These are phyloP conservation scores for Plasmodium relictum DNA, from an alignment of 169 alveolate genomes.

Conservation along the genomic window DNA sequence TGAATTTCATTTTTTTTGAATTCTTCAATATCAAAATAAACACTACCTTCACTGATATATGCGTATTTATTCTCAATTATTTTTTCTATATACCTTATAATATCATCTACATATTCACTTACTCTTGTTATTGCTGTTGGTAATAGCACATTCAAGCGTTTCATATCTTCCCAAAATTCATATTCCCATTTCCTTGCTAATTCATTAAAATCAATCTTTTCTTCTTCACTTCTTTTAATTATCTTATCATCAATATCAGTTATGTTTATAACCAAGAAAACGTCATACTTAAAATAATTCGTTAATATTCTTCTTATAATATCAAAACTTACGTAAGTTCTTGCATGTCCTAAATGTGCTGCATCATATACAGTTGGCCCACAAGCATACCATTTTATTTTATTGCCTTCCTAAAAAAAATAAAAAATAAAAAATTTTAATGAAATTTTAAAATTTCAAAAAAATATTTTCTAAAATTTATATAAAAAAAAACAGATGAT, in stretches of 20 bases:
- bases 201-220: slow-evolving; percentile 85
- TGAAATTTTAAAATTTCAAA: not conserved
- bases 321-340: slow-evolving; percentile 97
- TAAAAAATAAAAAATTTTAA: not conserved
- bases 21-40: slow-evolving; percentile 95
- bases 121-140: slow-evolving; percentile 97
- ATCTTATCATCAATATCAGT: slow-evolving; percentile 99
- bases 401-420: slow-evolving; percentile 83
- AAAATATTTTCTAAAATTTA: not conserved
- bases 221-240: slow-evolving; percentile 88
- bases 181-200: slow-evolving; percentile 94
- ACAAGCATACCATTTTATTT: slow-evolving; percentile 94
- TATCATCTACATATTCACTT: slow-evolving; percentile 96
- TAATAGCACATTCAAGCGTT: slow-evolving; percentile 91
- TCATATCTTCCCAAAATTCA: slow-evolving; percentile 93
- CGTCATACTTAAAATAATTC: slow-evolving; percentile 97
- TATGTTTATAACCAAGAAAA: slow-evolving; percentile 96
- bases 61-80: slow-evolving; percentile 96
- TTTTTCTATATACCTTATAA: slow-evolving; percentile 91
- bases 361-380: slow-evolving; percentile 98
- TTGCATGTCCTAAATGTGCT: slow-evolving; percentile 99
- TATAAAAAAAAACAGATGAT: not conserved
- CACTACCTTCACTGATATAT: slow-evolving; percentile 96
- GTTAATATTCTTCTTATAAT: slow-evolving; percentile 94
- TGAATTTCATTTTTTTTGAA: slow-evolving; percentile 90